Conservation (phyloP, 495 filamentous ascomycete species). For the Parachaetomium inaequale region DNA sequence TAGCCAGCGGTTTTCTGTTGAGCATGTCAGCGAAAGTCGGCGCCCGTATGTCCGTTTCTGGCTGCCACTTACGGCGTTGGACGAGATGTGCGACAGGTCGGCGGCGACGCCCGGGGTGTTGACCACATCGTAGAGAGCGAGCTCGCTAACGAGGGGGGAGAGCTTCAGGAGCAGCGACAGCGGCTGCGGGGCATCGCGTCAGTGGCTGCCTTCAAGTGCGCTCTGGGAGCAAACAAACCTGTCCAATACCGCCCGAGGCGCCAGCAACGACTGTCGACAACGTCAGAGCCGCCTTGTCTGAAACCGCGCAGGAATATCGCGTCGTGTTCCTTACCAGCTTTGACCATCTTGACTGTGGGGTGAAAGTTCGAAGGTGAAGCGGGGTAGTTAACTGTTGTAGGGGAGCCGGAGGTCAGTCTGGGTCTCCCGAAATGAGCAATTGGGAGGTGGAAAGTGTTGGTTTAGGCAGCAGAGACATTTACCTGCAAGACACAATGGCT, state of each 20-base stretch:
- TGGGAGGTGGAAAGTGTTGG: background rate
- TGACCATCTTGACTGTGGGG: constrained; percentile 66
- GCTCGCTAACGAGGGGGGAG: constrained; percentile 78
- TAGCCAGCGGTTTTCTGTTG: constrained; percentile 83
- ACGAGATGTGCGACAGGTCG: constrained; percentile 96
- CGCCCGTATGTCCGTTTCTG: background rate
- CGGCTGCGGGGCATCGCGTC: constrained; percentile 55
- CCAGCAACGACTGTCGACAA: constrained; percentile 75
- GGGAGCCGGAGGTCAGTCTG: constrained; percentile 16
- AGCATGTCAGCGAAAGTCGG: constrained; percentile 26
- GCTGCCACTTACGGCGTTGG: constrained; percentile 68
- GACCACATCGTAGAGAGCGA: constrained; percentile 97
- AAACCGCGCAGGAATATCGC: constrained; percentile 13
- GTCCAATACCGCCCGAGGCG: constrained; percentile 96
- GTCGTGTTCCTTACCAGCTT: constrained; percentile 64
- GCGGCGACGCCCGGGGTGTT: constrained; percentile 95
- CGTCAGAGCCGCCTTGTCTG: constrained; percentile 31
- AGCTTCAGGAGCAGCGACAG: constrained; percentile 93
- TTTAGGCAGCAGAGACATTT: too few relatives aligned
- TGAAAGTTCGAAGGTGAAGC: constrained; percentile 12
- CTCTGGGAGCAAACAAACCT: constrained; percentile 52
- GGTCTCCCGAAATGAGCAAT: background rate
- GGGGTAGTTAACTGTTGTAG: constrained; percentile 18
- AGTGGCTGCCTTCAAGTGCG: background rate
- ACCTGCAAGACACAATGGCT: constrained; percentile 1